Evolutionary conservation across 179 eudicot genomes (phyloP), one percentile per base, ranked within the genome.

Genomic region (Silene coronaria): DNA sequence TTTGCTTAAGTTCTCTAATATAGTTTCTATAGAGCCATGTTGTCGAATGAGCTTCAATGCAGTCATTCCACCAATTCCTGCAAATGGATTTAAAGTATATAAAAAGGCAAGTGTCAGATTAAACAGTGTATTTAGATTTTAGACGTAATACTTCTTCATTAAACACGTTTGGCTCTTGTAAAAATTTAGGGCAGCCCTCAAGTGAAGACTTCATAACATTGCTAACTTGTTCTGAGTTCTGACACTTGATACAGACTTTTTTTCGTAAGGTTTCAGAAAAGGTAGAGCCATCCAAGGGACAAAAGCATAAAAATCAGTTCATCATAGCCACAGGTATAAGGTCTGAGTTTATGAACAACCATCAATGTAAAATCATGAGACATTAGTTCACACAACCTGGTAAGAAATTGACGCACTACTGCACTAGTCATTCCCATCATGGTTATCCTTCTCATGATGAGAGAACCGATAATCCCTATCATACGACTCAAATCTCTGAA

Each of bases 1-100:
- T 79, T 84, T 87, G 85, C 90, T 93, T 55, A 96, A 83, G 79
- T 96, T 91, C 81, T 93, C 97, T 75, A 96, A 67, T 76, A 96
- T 88, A 76, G 57, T 78, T 82, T 96, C 99, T 58, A 96, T 91
- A 45, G 97, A 89, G 17, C 96, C 98, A 79, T 96, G 97, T 68
- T 93, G 96, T 57, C 96, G 96, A 59, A 96, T 91, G 63, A 93
- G 91, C 89, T 93, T 93, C 86, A 96, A 78, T 81, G 99, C 99
- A 77, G 99, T 93, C 81, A 73, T 81, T 72, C 93, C 91, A 51
- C 99, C 99, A 68, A 96, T 91, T 78, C 99, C 99, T 96, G 86
- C 72, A 12, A 28, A 75, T 22, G 34, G 26, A 64, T 36, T 53
- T 71, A 22, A 42, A 23, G 59, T 74, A 28, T 19, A 16, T 19